Conservation (phyloP, 495 filamentous ascomycete species). For the Aeminium ludgeri region DNA sequence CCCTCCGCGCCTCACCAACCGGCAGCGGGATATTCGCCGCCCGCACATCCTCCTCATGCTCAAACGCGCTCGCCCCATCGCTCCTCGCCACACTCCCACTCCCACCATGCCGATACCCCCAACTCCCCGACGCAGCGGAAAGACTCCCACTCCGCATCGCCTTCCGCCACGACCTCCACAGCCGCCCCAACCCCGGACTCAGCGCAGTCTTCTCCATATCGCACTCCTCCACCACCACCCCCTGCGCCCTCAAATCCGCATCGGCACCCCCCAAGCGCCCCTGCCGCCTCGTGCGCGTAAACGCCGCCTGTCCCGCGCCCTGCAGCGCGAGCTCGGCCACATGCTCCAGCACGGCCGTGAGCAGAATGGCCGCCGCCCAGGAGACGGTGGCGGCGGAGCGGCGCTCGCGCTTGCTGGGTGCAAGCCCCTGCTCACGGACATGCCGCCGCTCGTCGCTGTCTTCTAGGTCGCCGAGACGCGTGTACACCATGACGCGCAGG, state of each 20-base stretch:
- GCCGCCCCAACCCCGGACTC: constrained; percentile 65
- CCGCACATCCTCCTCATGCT: constrained; percentile 26
- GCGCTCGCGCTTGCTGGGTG: constrained; percentile 33
- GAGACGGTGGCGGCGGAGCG: constrained; percentile 53
- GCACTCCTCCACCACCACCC: constrained; percentile 62
- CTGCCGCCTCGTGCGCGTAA: constrained; percentile 38
- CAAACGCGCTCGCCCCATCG: too few relatives aligned
- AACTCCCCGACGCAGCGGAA: not conserved
- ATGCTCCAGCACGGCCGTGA: constrained; percentile 86
- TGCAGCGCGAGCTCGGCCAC: constrained; percentile 80
- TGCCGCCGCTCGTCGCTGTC: constrained; percentile 89
- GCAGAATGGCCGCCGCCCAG: constrained; percentile 83
- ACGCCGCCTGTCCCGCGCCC: constrained; percentile 77
- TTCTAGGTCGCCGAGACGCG: constrained; percentile 88
- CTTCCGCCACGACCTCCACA: constrained; percentile 96
- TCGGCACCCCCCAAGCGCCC: constrained; percentile 23
- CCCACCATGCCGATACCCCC: not conserved
- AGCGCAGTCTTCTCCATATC: constrained; percentile 90
- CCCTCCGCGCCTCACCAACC: constrained; percentile 44
- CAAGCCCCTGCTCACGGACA: constrained; percentile 52
- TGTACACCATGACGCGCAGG: constrained; percentile 94
- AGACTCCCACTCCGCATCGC: constrained; percentile 9
- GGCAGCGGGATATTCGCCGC: constrained; percentile 46
- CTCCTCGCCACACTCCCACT: constrained; percentile 1
- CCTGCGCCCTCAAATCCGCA: constrained; percentile 5